A percentile compares a stretch with the other conserved stretches of the same genome.
Evolutionary conservation across 192 early-diverging fungal genomes (phyloP).

Genomic region (Coemansia sp.): DNA sequence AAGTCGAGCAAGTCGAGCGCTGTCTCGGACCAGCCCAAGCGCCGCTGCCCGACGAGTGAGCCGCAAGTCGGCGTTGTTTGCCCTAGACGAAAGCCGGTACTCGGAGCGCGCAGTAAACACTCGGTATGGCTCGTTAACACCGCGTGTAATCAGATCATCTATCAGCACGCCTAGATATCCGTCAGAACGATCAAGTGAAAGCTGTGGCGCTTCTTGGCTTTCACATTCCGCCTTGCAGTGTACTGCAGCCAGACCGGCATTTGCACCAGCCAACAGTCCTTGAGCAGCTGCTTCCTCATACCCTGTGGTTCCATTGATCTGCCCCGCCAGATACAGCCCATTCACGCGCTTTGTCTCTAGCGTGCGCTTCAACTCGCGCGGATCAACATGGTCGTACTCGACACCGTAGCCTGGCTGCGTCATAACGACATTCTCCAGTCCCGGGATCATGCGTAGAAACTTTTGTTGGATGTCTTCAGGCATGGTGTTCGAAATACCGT

Average conservation of each 20-base stretch:
- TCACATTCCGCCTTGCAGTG: slow-evolving; percentile 6
- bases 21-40: slow-evolving; percentile 57
- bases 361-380: slow-evolving; percentile 71
- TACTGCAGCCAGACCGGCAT: slow-evolving; percentile 65
- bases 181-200: slow-evolving; percentile 71
- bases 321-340: slow-evolving; percentile 77
- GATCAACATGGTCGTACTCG: slow-evolving; percentile 85
- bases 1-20: slow-evolving; percentile 39
- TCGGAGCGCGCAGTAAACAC: slow-evolving; percentile 83
- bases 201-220: slow-evolving; percentile 34
- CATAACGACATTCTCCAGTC: slow-evolving; percentile 74
- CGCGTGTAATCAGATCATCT: slow-evolving; percentile 79
- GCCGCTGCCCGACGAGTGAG: slow-evolving; percentile 69
- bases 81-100: slow-evolving; percentile 71
- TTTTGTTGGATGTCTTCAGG: slow-evolving; percentile 73
- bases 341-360: slow-evolving; percentile 77
- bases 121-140: slow-evolving; percentile 79
- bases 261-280: slow-evolving; percentile 76
- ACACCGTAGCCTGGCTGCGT: slow-evolving; percentile 77
- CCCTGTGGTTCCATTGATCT: slow-evolving; percentile 87
- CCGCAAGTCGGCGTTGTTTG: slow-evolving; percentile 78
- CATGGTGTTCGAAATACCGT: slow-evolving; percentile 83
- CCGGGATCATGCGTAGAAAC: slow-evolving; percentile 70
- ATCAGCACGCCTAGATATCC: slow-evolving; percentile 81
- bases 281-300: slow-evolving; percentile 84